Conservation (phyloP, 2,329 filamentous ascomycete genomes). For the Byssoonygena ceratinophila region DNA sequence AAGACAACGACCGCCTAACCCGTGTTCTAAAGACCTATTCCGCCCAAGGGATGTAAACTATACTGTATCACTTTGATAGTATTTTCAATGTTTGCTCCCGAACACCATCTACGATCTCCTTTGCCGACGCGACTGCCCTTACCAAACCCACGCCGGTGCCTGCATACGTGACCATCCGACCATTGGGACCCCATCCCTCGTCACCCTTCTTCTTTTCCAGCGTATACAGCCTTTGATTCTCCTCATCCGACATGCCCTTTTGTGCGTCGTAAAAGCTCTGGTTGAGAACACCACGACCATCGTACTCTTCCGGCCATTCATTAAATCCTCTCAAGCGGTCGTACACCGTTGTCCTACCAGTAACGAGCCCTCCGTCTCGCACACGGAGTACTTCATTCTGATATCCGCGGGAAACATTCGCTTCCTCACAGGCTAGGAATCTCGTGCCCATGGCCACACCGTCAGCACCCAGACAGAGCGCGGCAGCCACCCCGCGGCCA, state of each 20-base stretch:
- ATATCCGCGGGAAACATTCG: slow-evolving; percentile 42
- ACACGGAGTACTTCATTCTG: slow-evolving; percentile 40
- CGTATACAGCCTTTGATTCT: slow-evolving; percentile 37
- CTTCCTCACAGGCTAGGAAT: slow-evolving; percentile 47
- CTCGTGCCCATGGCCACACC: slow-evolving; percentile 54
- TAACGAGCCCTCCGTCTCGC: slow-evolving; percentile 43
- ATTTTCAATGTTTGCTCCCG: slow-evolving; percentile 30
- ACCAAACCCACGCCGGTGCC: slow-evolving; percentile 53
- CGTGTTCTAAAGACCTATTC: too few relatives aligned
- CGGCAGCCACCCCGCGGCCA: slow-evolving; percentile 42
- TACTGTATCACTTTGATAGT: background rate
- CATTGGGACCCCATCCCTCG: slow-evolving; percentile 44
- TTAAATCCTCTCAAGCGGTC: slow-evolving; percentile 46
- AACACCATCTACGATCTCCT: slow-evolving; percentile 43
- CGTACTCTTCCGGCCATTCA: slow-evolving; percentile 49
- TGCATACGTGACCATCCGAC: slow-evolving; percentile 52
- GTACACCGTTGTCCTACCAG: slow-evolving; percentile 44
- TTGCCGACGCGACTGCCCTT: slow-evolving; percentile 40
- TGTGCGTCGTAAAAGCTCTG: slow-evolving; percentile 39
- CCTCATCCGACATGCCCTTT: slow-evolving; percentile 31
- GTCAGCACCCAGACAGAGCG: slow-evolving; percentile 42
- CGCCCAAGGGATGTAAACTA: too few relatives aligned
- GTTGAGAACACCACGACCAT: slow-evolving; percentile 50
- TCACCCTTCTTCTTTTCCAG: slow-evolving; percentile 42
- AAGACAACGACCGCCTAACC: too few relatives aligned